Base-by-base conservation (phyloP, 2,329 filamentous ascomycete species). In the Alternaria metachromatica region DNA sequence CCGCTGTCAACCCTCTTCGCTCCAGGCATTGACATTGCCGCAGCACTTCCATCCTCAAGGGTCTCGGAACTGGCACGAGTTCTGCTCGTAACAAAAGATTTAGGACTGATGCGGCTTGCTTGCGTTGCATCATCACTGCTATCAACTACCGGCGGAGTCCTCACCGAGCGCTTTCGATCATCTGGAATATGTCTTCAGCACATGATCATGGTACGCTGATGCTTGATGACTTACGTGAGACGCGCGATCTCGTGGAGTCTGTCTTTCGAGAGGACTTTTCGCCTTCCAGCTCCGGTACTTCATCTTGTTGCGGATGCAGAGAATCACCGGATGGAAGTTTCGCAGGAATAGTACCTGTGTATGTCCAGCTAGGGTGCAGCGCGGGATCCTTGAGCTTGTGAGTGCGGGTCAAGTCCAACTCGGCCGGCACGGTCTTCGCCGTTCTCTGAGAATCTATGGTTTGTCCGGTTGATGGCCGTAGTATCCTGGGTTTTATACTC, bases 251-350 rank as follows among this genome's bases (percentile, higher is more conserved):
- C 20, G 67, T 75, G 9, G 76, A 78, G 49, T 68, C 70, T 18
- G 74, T 76, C 18, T 69, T 65, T 53, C 71, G 71, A 15, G 76
- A 78, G 15, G 75, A 76, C 11, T 67, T 53, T 55, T 77, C 75
- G 25, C 70, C 75, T 55, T 78, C 76, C 4, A 78, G 60, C 55
- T 78, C 76, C 10, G 72, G 72, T 11, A 76, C 66, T 48, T 62
- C 48, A 45, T 75, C 70, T 59, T 67, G 68, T 21, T 71, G 68
- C 9, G 69, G 55, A 58, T 79, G 77, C 15, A 79, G 54, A 13
- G 76, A 65, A 43, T 70, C 73, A 18, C 76, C 76, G 20, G 79
- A 80, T 28, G 78, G 76, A 8, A 80, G 62, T 5, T 57, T 77
- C 8, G 73, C 58, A 12, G 73, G 73, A 20, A 79, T 62, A n/a